phyloP scores from a whole-genome alignment of 805 yeast species.

The Yamadazyma sp. region DNA sequence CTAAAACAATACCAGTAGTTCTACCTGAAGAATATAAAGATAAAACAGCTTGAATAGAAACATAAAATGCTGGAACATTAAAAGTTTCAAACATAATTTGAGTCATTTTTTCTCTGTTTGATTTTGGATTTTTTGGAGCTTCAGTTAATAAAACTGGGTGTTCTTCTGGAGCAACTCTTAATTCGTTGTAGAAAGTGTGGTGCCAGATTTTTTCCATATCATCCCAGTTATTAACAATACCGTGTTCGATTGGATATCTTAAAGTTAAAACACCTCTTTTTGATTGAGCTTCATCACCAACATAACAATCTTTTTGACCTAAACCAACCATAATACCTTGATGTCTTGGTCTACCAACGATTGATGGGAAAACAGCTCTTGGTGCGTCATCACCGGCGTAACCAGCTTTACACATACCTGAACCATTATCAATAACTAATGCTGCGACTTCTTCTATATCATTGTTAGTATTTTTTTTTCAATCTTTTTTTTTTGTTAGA shows the following conservation, averaged over 20 bases:
- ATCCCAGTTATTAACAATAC: slow-evolving; percentile 99
- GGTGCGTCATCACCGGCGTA: slow-evolving; percentile 99
- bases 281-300: slow-evolving; percentile 99
- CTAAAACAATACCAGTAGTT: slow-evolving; percentile 99
- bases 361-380: slow-evolving; percentile 99
- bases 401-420: slow-evolving; percentile 99
- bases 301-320: slow-evolving; percentile 99
- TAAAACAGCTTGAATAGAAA: slow-evolving; percentile 96
- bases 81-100: slow-evolving; percentile 99
- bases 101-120: slow-evolving; percentile 99
- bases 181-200: slow-evolving; percentile 99
- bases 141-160: slow-evolving; percentile 99
- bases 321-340: slow-evolving; percentile 99
- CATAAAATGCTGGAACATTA: slow-evolving; percentile 99
- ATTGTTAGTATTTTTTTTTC: slow-evolving; percentile 24
- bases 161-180: slow-evolving; percentile 99
- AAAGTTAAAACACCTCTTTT: slow-evolving; percentile 99
- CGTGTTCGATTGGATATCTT: slow-evolving; percentile 99
- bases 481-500: no score
- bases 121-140: slow-evolving; percentile 99
- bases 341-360: slow-evolving; percentile 99
- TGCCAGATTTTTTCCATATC: slow-evolving; percentile 99
- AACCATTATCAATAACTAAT: slow-evolving; percentile 97
- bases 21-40: slow-evolving; percentile 99
- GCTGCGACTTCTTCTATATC: slow-evolving; percentile 46